phyloP scores from a whole-genome alignment of 1,139 yeast species.

The Yarrowia galli region DNA sequence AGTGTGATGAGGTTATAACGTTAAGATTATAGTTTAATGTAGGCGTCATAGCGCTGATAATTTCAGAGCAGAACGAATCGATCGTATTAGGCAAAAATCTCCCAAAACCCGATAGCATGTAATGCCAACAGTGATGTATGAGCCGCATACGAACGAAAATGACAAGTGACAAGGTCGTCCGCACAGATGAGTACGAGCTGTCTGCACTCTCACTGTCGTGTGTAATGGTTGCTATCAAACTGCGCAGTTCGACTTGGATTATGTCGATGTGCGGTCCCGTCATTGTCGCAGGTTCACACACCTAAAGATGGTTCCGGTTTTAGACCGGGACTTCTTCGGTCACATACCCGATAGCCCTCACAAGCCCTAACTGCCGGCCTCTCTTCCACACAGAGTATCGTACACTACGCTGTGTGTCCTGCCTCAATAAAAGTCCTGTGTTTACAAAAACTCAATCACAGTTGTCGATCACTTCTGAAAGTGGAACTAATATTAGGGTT shows the following conservation, averaged over 20 bases:
- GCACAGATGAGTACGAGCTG: neutral
- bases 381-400: neutral
- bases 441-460: neutral
- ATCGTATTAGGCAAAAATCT: conserved; percentile 26
- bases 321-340: neutral
- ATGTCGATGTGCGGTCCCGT: too few species aligned
- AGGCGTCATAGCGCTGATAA: conserved; percentile 4
- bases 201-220: neutral
- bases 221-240: conserved; percentile 3
- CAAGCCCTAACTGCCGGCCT: neutral
- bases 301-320: too few species aligned
- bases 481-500: neutral
- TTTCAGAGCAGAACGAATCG: neutral
- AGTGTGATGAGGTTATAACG: conserved; percentile 4
- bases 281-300: neutral
- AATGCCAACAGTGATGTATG: neutral
- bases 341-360: neutral
- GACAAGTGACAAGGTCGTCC: neutral
- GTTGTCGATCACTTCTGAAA: neutral
- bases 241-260: neutral
- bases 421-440: neutral
- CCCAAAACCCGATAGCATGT: conserved; percentile 1
- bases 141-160: conserved; percentile 15
- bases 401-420: neutral
- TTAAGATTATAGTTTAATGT: conserved; percentile 11